Percentiles rank a stretch among this genome's conserved stretches.
Evolutionary conservation across 1,284 basidiomycete genomes (phyloP).

Genomic region (Ustanciosporium gigantosporum): DNA sequence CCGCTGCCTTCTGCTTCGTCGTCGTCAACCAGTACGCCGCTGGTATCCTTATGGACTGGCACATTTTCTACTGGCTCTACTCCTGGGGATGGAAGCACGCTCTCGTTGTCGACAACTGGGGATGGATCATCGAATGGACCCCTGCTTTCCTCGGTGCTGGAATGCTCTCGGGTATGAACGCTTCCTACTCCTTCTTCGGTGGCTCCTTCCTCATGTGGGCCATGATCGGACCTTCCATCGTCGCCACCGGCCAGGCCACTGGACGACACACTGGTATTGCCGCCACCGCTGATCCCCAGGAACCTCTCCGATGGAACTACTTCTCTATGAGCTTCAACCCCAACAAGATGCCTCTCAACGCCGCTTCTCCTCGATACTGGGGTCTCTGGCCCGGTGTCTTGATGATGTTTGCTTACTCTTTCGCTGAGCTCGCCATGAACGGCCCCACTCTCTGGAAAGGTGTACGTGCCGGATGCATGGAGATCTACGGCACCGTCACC

Average conservation of each 20-base stretch:
- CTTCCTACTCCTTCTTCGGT: conserved; percentile 70
- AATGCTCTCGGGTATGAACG: conserved; percentile 71
- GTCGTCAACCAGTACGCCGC: conserved; percentile 69
- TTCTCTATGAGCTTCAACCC: conserved; percentile 40
- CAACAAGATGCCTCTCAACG: conserved; percentile 34
- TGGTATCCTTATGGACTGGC: conserved; percentile 71
- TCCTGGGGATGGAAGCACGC: conserved; percentile 69
- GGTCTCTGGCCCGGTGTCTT: conserved; percentile 71
- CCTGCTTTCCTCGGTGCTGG: conserved; percentile 73
- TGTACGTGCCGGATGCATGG: conserved; percentile 42
- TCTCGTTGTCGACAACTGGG: conserved; percentile 67
- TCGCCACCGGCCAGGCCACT: conserved; percentile 57
- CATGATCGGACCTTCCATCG: conserved; percentile 68
- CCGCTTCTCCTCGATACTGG: conserved; percentile 72
- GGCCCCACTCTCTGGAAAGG: conserved; percentile 54
- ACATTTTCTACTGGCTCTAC: conserved; percentile 68
- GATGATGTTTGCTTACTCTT: conserved; percentile 62
- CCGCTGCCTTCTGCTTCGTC: conserved; percentile 66
- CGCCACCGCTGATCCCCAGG: conserved; percentile 1
- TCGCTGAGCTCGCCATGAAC: conserved; percentile 58
- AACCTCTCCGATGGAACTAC: conserved; percentile 35
- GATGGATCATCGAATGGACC: conserved; percentile 64
- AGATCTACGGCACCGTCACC: conserved; percentile 25
- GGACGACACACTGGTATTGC: conserved; percentile 17
- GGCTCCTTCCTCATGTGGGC: conserved; percentile 70